Evolutionary conservation across 352 stramenopile genomes (phyloP), one percentile per base, ranked within the genome.

Genomic region (Globisporangium megalacanthum): DNA sequence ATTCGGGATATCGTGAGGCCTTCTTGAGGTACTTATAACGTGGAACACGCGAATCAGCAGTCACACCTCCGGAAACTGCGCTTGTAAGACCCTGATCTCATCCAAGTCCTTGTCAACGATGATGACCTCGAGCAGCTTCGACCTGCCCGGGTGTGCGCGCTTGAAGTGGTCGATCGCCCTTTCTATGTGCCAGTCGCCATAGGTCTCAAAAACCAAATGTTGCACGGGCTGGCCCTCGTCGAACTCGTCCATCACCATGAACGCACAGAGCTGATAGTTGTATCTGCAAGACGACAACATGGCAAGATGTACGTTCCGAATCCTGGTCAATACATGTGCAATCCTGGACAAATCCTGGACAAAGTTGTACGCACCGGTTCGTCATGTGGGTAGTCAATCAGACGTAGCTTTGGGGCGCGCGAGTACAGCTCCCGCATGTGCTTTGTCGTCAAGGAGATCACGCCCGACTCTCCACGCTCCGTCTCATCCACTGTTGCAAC

Each of bases 61-160:
- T 1, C 57, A 53, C 4, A 48, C 56, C 13, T 56, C 20, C 0
- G 37, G 60, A 39, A 68, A 70, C 14, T 61, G 15, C 3, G 0
- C 6, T 20, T 62, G 17, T 7, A 74, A 13, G 1, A 70, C 46
- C 10, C 51, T n/a, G 41, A 72, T 69, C 53, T 69, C 65, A 10
- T 64, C 63, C 19, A n/a, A 31, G 36, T 73, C 56, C 44, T 73
- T 70, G 53, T 73, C 58, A 0, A 70, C 62, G 13, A 73, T 63
- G 5, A 73, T 58, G 6, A 70, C 60, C 6, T 56, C 3, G 0
- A 69, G 8, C 14, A 63, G 33, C 31, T 65, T 49, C 0, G 9
- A 6, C 0, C 29, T 1, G 2, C 59, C 55, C 0, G 58, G 48
- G 20, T 73, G 35, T 0, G 54, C 54, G 0, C 58, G 58, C 36